Evolutionary conservation across 495 filamentous ascomycete genomes (phyloP).

Genomic region (Neurospora sp.): DNA sequence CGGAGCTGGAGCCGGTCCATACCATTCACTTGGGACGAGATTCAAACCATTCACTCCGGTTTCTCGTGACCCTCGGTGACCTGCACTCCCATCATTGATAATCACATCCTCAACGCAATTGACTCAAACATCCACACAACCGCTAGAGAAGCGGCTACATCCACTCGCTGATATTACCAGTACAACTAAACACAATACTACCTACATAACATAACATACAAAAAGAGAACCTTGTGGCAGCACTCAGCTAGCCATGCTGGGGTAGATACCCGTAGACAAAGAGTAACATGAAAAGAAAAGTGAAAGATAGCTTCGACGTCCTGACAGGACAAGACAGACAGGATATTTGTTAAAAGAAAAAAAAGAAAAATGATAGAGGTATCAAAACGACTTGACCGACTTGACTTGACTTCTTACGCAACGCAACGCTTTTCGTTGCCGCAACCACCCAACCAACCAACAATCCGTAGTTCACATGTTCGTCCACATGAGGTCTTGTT

Average conservation of each 20-base stretch:
- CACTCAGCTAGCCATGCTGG: not conserved
- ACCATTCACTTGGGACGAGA: too few relatives aligned
- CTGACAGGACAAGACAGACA: not conserved
- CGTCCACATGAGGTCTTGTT: not conserved
- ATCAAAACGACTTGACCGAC: not conserved
- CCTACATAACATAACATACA: not conserved
- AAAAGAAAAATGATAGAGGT: not conserved
- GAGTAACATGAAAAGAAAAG: not conserved
- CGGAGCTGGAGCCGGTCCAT: too few relatives aligned
- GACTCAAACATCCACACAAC: not conserved
- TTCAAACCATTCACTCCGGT: too few relatives aligned
- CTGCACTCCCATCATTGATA: not conserved
- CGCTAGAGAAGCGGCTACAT: not conserved
- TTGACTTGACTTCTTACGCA: not conserved
- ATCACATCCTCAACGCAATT: not conserved
- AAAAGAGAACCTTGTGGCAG: not conserved
- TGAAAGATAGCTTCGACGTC: not conserved
- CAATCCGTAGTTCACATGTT: not conserved
- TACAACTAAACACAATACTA: not conserved
- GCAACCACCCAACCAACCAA: not conserved
- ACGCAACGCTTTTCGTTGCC: not conserved
- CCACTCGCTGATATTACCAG: not conserved
- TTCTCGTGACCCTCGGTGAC: not conserved
- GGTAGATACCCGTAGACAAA: not conserved
- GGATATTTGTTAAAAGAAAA: not conserved